Evolutionary conservation across 495 filamentous ascomycete species (phyloP).

Genomic region (Trichoderma virens): DNA sequence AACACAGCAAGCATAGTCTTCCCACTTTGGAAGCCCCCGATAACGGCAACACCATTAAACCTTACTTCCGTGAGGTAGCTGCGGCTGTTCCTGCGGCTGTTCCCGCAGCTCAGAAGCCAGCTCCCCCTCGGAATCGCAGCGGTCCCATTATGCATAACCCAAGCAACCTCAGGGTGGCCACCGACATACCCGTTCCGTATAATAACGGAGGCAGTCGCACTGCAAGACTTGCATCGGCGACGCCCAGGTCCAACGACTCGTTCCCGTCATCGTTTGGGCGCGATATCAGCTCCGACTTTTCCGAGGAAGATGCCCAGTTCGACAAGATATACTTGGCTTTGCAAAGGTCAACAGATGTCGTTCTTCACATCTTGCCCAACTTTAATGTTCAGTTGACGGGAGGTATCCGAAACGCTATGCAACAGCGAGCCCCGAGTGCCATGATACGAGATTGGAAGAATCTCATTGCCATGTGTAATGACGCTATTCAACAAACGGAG

Average conservation of each 20-base stretch:
- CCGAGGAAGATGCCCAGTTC: constrained; percentile 69
- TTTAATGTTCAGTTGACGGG: constrained; percentile 55
- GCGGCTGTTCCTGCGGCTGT: constrained; percentile 48
- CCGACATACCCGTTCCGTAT: constrained; percentile 33
- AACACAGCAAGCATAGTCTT: background rate
- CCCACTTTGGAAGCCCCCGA: constrained; percentile 12
- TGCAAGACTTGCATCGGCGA: constrained; percentile 46
- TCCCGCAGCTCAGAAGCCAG: constrained; percentile 50
- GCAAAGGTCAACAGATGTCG: constrained; percentile 55
- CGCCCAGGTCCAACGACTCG: constrained; percentile 71
- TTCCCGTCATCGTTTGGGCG: constrained; percentile 51
- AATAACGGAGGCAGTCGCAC: constrained; percentile 37
- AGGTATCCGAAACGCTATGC: constrained; percentile 35
- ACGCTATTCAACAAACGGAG: constrained; percentile 58
- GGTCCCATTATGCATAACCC: constrained; percentile 57
- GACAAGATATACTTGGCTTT: constrained; percentile 72
- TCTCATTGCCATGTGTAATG: constrained; percentile 57
- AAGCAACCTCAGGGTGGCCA: constrained; percentile 44
- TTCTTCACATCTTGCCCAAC: constrained; percentile 56
- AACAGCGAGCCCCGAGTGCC: constrained; percentile 36
- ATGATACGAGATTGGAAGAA: constrained; percentile 58
- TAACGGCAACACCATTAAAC: constrained; percentile 30
- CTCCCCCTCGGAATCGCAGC: constrained; percentile 47
- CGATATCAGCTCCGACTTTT: constrained; percentile 47
- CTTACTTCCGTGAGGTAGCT: constrained; percentile 42